Percentiles rank a stretch among this genome's conserved stretches.
Conservation (phyloP, 805 yeast genomes). For the Hanseniaspora nectarophila region DNA sequence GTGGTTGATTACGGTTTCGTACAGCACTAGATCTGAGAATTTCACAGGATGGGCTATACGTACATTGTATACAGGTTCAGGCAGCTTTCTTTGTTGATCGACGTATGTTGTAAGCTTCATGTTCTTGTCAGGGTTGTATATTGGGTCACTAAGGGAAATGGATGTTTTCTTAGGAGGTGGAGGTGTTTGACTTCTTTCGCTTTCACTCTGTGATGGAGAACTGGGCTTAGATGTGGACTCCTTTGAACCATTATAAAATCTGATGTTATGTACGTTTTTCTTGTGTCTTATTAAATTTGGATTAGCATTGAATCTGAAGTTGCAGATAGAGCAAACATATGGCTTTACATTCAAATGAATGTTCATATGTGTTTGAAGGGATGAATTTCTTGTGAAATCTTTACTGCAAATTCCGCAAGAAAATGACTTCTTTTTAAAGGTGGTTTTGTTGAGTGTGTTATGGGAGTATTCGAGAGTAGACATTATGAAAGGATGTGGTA, state of each 20-base stretch:
- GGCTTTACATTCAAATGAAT: conserved; percentile 5
- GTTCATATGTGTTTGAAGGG: conserved; percentile 10
- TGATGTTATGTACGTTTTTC: conserved; percentile 5
- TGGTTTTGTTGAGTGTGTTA: not conserved
- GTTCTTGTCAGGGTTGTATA: not conserved
- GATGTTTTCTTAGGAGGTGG: not conserved
- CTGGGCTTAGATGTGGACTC: not conserved
- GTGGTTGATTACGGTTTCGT: conserved; percentile 5
- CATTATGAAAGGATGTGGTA: too few species aligned
- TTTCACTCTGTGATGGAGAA: too few species aligned
- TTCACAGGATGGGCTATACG: conserved; percentile 5
- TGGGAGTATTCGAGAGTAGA: not conserved
- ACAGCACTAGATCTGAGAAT: not conserved
- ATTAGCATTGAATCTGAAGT: conserved; percentile 5
- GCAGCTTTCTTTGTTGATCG: conserved; percentile 1
- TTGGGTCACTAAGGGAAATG: not conserved
- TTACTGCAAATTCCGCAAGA: conserved; percentile 1
- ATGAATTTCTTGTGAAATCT: conserved; percentile 9
- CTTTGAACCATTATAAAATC: not conserved
- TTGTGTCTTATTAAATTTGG: conserved; percentile 9
- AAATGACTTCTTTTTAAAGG: not conserved
- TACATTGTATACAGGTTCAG: conserved; percentile 5
- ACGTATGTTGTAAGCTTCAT: not conserved
- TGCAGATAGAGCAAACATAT: conserved; percentile 1
- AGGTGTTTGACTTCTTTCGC: too few species aligned